phyloP scores from a whole-genome alignment of 139 green algal species.

The Ulvella scutata region DNA sequence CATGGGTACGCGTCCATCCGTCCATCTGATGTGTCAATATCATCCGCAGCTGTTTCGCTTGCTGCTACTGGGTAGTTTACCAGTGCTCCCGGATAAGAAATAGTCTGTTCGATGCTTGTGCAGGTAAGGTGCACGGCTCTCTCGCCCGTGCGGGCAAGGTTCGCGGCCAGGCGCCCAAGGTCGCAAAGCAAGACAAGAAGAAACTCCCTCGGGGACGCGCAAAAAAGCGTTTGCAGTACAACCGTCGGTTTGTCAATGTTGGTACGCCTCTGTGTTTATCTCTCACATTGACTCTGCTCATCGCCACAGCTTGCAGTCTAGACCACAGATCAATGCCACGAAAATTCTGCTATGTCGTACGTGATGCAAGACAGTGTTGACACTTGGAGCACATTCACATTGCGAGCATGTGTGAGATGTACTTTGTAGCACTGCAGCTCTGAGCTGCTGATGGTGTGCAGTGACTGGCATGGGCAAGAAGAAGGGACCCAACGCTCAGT shows the following conservation, averaged over 20 bases:
- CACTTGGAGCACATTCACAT: not conserved
- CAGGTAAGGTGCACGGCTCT: conserved; percentile 99
- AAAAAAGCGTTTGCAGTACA: conserved; percentile 96
- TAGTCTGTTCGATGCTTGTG: too few relatives aligned
- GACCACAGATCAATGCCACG: not conserved
- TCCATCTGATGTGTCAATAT: too few relatives aligned
- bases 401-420: not conserved
- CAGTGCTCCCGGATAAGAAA: too few relatives aligned
- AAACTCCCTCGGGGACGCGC: conserved; percentile 74
- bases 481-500: conserved; percentile 51
- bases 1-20: too few relatives aligned
- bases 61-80: too few relatives aligned
- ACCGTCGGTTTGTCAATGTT: conserved; percentile 88
- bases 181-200: conserved; percentile 98
- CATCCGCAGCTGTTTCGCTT: too few relatives aligned
- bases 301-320: not conserved
- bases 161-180: conserved; percentile 96
- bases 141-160: conserved; percentile 98
- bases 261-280: conserved; percentile 12
- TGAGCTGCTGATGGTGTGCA: conserved; percentile 9
- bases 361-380: not conserved
- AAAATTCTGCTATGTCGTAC: not conserved
- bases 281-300: not conserved
- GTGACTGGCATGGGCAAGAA: conserved; percentile 83
- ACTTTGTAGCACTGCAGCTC: not conserved